Percentiles rank a stretch among this genome's conserved stretches.
These are phyloP conservation scores for Venturia effusa DNA, from an alignment of 2,329 filamentous ascomycete genomes.

Conservation along the genomic window DNA sequence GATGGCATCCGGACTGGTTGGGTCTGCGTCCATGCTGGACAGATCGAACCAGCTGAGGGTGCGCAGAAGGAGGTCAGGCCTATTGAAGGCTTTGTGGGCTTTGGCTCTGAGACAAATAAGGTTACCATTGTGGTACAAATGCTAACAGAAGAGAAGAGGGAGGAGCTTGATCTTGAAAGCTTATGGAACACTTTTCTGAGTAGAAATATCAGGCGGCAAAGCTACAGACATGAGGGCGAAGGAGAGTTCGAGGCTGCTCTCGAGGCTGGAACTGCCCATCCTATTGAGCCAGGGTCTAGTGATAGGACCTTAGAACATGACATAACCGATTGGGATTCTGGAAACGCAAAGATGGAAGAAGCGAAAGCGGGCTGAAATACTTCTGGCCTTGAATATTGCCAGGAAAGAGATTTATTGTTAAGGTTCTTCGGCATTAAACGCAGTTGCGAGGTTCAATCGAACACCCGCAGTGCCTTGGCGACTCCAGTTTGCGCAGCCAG, in stretches of 20 bases:
- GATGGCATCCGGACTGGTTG: conserved; percentile 88
- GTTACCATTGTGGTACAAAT: conserved; percentile 60
- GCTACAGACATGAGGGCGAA: background rate
- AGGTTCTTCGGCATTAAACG: background rate
- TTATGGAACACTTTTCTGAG: conserved; percentile 39
- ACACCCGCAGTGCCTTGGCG: background rate
- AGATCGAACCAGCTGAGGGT: conserved; percentile 44
- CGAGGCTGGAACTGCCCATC: background rate
- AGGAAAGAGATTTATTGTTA: background rate
- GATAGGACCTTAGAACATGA: background rate
- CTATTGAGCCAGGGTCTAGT: background rate
- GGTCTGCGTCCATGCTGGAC: conserved; percentile 87
- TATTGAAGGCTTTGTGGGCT: conserved; percentile 60
- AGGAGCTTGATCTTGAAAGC: conserved; percentile 54
- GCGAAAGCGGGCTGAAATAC: background rate
- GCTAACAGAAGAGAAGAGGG: conserved; percentile 59
- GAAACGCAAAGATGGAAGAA: background rate
- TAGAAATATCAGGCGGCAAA: conserved; percentile 3
- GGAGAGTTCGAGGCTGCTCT: background rate
- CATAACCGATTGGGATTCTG: background rate
- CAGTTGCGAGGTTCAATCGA: background rate
- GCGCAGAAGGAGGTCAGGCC: conserved; percentile 1
- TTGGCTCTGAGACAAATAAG: conserved; percentile 49
- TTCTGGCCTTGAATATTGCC: background rate
- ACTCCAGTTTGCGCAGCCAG: background rate